A percentile compares a stretch with the other conserved stretches of the same genome.
Conservation (phyloP, 164 flowering plant genomes). For the Nelumbo lutea region DNA sequence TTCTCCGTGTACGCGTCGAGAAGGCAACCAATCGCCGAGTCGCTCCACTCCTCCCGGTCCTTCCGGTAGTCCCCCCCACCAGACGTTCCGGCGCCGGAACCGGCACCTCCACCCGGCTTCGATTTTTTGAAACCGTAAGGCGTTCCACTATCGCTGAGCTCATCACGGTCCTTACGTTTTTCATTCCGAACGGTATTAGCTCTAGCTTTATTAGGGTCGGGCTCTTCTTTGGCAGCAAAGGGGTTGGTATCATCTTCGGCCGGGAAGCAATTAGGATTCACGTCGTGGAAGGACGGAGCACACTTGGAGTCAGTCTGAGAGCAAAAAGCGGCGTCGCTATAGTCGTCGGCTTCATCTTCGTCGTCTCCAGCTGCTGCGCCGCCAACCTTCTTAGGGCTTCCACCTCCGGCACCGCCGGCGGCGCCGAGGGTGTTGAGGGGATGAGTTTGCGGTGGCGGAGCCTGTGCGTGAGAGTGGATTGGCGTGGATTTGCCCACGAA, state of each 20-base stretch:
- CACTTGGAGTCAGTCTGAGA: slow-evolving; percentile 17
- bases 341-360: slow-evolving; percentile 28
- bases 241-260: slow-evolving; percentile 32
- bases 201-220: slow-evolving; percentile 27
- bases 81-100: neutral
- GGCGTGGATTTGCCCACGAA: slow-evolving; percentile 10
- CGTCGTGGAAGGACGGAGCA: slow-evolving; percentile 15
- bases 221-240: slow-evolving; percentile 26
- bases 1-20: slow-evolving; percentile 45
- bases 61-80: slow-evolving; percentile 28
- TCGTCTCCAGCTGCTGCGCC: slow-evolving; percentile 16
- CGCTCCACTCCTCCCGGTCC: slow-evolving; percentile 54
- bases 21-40: slow-evolving; percentile 31
- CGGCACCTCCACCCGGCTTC: slow-evolving; percentile 4
- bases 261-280: slow-evolving; percentile 22
- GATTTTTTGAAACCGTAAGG: slow-evolving; percentile 17
- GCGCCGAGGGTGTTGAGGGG: neutral
- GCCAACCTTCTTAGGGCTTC: slow-evolving; percentile 19
- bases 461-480: neutral
- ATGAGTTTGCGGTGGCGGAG: slow-evolving; percentile 7
- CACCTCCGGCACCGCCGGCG: neutral
- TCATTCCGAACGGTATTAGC: slow-evolving; percentile 18
- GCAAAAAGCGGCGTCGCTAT: slow-evolving; percentile 32
- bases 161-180: slow-evolving; percentile 55
- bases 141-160: slow-evolving; percentile 45